Evolutionary conservation across 148 eudicot species (phyloP).

Genomic region (Amaranthus cruentus): DNA sequence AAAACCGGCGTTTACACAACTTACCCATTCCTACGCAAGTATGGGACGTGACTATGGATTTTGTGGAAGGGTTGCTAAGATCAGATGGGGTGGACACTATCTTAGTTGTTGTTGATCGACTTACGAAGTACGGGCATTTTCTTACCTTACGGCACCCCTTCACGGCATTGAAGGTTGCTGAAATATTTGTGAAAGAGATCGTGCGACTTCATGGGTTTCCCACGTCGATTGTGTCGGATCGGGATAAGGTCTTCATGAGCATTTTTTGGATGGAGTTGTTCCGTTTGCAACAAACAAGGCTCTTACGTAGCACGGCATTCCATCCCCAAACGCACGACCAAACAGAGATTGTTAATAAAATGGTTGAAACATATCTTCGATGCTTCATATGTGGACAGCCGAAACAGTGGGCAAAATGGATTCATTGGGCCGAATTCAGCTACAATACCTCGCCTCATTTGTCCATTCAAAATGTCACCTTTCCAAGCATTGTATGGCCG

Average conservation of each 20-base stretch:
- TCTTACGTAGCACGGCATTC: background rate
- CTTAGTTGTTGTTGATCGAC: background rate
- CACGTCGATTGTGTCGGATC: no score
- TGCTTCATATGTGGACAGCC: background rate
- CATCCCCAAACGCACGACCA: background rate
- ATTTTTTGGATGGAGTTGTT: background rate
- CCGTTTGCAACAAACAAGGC: background rate
- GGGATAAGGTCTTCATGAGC: background rate
- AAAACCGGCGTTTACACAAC: background rate
- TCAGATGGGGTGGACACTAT: background rate
- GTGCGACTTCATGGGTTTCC: background rate
- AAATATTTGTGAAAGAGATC: background rate
- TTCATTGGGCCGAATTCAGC: background rate
- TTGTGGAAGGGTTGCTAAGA: no score
- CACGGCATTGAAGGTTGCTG: no score
- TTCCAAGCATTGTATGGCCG: background rate
- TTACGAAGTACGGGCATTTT: background rate
- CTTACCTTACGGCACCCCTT: no score
- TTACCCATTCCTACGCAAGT: background rate
- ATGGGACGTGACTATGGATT: background rate
- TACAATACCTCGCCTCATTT: background rate
- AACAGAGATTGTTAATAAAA: no score
- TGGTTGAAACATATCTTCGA: background rate
- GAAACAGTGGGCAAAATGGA: background rate
- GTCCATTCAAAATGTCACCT: background rate